Percentiles rank a stretch among this genome's conserved stretches.
These are phyloP conservation scores for Alternaria postmessia DNA, from an alignment of 2,329 filamentous ascomycete species.

Conservation along the genomic window DNA sequence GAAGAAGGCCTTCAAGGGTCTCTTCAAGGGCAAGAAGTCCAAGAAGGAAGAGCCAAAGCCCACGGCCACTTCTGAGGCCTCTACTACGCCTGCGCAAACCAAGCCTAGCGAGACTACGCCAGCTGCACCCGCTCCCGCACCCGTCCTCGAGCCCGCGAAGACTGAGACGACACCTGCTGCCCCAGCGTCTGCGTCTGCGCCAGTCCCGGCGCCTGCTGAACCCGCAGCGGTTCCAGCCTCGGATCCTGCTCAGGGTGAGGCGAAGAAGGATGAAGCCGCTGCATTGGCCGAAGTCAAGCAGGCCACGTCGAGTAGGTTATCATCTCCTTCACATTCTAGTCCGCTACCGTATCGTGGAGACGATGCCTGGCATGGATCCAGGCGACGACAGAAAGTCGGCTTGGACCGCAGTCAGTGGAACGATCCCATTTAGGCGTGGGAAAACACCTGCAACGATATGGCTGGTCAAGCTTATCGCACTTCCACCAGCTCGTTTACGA, in stretches of 20 bases:
- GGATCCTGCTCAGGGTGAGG: constrained; percentile 26
- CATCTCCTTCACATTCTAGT: constrained; percentile 20
- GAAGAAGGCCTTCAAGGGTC: constrained; percentile 50
- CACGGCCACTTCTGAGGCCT: constrained; percentile 35
- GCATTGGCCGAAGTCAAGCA: constrained; percentile 44
- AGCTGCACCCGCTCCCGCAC: constrained; percentile 40
- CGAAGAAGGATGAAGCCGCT: constrained; percentile 40
- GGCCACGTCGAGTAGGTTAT: constrained; percentile 46
- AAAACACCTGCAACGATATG: background rate
- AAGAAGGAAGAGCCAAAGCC: constrained; percentile 41
- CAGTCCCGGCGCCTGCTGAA: constrained; percentile 18
- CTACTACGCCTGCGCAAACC: constrained; percentile 28
- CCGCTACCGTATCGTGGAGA: constrained; percentile 13
- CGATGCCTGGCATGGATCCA: constrained; percentile 27
- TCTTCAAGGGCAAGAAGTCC: constrained; percentile 47
- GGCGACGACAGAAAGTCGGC: constrained; percentile 32
- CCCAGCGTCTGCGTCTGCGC: constrained; percentile 13
- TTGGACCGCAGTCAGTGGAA: constrained; percentile 25
- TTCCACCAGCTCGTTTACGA: constrained; percentile 5
- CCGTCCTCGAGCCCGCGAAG: constrained; percentile 27
- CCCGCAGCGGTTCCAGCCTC: constrained; percentile 32
- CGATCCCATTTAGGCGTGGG: constrained; percentile 13
- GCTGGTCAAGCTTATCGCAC: background rate
- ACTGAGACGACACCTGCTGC: constrained; percentile 18
- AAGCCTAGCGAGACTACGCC: constrained; percentile 49